A percentile compares a stretch with the other conserved stretches of the same genome.
phyloP scores from a whole-genome alignment of 2,329 filamentous ascomycete genomes.

The Talaromyces sp. region DNA sequence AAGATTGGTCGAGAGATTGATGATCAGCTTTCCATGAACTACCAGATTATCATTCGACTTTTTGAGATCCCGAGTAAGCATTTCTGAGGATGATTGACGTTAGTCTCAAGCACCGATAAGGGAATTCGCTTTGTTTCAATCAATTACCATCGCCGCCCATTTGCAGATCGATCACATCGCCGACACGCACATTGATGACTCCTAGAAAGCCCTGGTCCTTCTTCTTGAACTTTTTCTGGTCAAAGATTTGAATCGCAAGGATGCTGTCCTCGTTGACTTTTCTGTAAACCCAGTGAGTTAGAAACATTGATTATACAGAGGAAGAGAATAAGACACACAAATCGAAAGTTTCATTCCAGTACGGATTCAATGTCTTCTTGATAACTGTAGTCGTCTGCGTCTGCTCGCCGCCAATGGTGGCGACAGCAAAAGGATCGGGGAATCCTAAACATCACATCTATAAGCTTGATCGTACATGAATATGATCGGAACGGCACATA shows the following conservation, averaged over 20 bases:
- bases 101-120: constrained; percentile 25
- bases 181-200: constrained; percentile 94
- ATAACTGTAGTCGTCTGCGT: constrained; percentile 97
- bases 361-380: constrained; percentile 97
- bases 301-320: not conserved
- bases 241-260: constrained; percentile 95
- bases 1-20: constrained; percentile 92
- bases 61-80: constrained; percentile 95
- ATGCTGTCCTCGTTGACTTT: constrained; percentile 92
- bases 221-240: constrained; percentile 99
- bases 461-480: not conserved
- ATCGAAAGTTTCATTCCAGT: constrained; percentile 99
- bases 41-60: constrained; percentile 98
- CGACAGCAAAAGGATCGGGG: constrained; percentile 95
- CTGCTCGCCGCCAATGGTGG: constrained; percentile 95
- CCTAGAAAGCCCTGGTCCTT: constrained; percentile 99
- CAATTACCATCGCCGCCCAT: constrained; percentile 81
- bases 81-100: constrained; percentile 56
- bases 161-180: constrained; percentile 87
- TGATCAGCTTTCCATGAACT: constrained; percentile 94
- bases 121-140: not conserved
- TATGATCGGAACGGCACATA: constrained; percentile 51
- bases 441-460: constrained; percentile 61
- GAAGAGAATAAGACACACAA: constrained; percentile 60
- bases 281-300: constrained; percentile 48